Base-by-base conservation (phyloP, 805 yeast species). In the Metschnikowia cubensis region DNA sequence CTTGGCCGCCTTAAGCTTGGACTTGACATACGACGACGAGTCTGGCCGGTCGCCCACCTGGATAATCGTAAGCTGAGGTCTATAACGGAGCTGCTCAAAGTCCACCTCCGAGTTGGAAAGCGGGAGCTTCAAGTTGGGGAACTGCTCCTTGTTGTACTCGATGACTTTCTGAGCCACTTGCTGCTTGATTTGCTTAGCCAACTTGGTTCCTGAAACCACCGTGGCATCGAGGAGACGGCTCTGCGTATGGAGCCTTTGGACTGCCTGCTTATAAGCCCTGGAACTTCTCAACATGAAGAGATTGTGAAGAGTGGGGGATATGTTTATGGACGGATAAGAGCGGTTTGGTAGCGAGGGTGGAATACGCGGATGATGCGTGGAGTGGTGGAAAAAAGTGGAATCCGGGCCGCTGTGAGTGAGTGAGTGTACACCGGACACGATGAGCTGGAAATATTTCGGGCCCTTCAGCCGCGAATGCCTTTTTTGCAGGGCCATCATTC, bases 1-100 rank as follows among this genome's bases (percentile, higher is more conserved):
- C 43, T 79, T 73, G 33, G 96, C 96, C 13, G 97, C 96, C 73
- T 87, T 90, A 57, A 88, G 76, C 70, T 92, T 92, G 85, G 91
- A 88, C 55, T 85, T 81, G 48, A 92, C 97, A 70, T 92, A 92
- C 10, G 96, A 88, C 13, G 88, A 80, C 2, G 96, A 88, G 65
- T 92, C 99, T 31, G 92, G 92, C 54, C 97, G 79, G 46, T 75
- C 77, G 39, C 98, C 97, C 33, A 92, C 95, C 70, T 92, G 98
- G 52, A 92, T 75, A 59, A 92, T 90, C 36, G 88, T 84, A 60
- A 92, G 75, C 48, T 79, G 77, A 7, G 98, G 97, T 53, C 76
- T 72, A 71, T 89, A 89, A 49, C 62, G 66, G 50, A 73, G 64
- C 41, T 55, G 58, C 38, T 65, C 70, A 42, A 68, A 68, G 14